Conservation (phyloP, 192 early-diverging fungal genomes). For the Phycomyces nitens region DNA sequence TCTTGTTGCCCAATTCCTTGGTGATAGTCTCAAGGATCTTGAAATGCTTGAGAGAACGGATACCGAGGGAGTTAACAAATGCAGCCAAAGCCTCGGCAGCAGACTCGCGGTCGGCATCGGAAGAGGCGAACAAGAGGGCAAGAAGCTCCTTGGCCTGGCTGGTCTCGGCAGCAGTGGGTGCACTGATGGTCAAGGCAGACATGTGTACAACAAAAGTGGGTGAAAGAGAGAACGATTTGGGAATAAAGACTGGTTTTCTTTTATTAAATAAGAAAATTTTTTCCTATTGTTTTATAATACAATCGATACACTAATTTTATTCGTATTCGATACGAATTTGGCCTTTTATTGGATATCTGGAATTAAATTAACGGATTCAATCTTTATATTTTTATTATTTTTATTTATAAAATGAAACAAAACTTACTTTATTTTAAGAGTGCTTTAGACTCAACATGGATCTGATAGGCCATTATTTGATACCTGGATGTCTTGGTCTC, state of each 20-base stretch:
- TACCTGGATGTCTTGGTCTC: too few species aligned
- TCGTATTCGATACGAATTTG: not conserved
- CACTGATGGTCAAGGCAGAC: slow-evolving; percentile 19
- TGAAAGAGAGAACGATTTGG: not conserved
- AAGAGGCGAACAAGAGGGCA: slow-evolving; percentile 12
- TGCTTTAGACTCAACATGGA: too few species aligned
- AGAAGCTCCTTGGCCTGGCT: slow-evolving; percentile 32
- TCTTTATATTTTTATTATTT: too few species aligned
- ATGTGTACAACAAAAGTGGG: not conserved
- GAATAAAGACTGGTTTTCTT: not conserved
- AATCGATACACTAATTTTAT: not conserved
- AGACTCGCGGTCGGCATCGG: slow-evolving; percentile 16
- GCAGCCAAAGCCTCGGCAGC: slow-evolving; percentile 25
- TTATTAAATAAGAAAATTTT: slow-evolving; percentile 1
- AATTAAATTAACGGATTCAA: not conserved
- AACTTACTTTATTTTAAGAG: too few species aligned
- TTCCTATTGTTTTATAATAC: slow-evolving; percentile 2
- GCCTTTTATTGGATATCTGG: slow-evolving; percentile 3
- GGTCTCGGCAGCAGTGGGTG: slow-evolving; percentile 14
- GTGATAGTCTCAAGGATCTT: slow-evolving; percentile 57
- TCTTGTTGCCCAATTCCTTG: slow-evolving; percentile 67
- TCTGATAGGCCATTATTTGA: too few species aligned
- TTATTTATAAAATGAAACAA: too few species aligned
- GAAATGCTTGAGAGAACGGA: slow-evolving; percentile 55
- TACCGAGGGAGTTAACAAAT: slow-evolving; percentile 51